A percentile compares a stretch with the other conserved stretches of the same genome.
Conservation (phyloP, 352 stramenopile genomes). For the Globisporangium alternatum region DNA sequence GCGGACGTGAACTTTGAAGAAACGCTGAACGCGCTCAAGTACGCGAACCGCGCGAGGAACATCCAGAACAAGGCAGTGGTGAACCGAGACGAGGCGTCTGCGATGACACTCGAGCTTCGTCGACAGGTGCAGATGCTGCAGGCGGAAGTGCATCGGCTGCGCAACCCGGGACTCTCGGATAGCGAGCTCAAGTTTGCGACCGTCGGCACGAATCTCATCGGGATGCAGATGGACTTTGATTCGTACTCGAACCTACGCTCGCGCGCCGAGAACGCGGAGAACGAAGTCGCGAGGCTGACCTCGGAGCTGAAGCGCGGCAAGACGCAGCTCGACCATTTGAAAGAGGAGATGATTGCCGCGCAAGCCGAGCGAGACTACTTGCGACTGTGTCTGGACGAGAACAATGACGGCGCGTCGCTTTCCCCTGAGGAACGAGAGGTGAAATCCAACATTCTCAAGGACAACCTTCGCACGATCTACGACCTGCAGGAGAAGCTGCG, state of each 20-base stretch:
- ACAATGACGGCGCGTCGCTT: slow-evolving; percentile 15
- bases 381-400: slow-evolving; percentile 66
- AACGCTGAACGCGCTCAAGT: slow-evolving; percentile 91
- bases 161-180: slow-evolving; percentile 77
- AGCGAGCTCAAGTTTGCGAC: slow-evolving; percentile 69
- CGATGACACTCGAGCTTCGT: slow-evolving; percentile 67
- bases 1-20: slow-evolving; percentile 91
- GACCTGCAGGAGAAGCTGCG: slow-evolving; percentile 81
- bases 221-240: slow-evolving; percentile 69
- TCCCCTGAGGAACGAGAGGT: slow-evolving; percentile 41
- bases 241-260: slow-evolving; percentile 70
- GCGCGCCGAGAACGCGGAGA: slow-evolving; percentile 75
- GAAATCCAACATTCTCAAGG: slow-evolving; percentile 66
- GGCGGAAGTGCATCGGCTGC: slow-evolving; percentile 76
- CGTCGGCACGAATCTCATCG: slow-evolving; percentile 59
- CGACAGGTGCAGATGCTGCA: slow-evolving; percentile 80
- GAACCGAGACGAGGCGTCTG: slow-evolving; percentile 79
- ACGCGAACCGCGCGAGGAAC: slow-evolving; percentile 89
- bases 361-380: slow-evolving; percentile 82
- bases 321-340: slow-evolving; percentile 75
- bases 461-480: slow-evolving; percentile 78
- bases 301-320: slow-evolving; percentile 76
- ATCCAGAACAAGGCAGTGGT: slow-evolving; percentile 89
- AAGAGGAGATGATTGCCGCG: slow-evolving; percentile 83
- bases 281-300: slow-evolving; percentile 71